Evolutionary conservation across 495 filamentous ascomycete species (phyloP).

Genomic region (Tuber borchii): DNA sequence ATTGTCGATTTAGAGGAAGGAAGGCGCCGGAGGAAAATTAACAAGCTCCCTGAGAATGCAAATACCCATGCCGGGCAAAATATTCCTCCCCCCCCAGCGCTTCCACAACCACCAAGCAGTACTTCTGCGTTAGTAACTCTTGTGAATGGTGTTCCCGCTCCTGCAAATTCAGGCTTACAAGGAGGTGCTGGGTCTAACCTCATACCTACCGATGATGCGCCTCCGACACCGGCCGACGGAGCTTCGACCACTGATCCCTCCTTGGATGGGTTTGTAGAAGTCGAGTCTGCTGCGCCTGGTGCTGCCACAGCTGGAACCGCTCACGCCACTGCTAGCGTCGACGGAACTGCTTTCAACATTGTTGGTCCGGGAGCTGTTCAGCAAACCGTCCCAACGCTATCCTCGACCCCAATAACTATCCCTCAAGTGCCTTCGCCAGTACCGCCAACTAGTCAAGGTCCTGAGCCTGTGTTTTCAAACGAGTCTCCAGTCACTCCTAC

Average conservation of each 20-base stretch:
- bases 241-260: background rate
- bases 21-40: constrained; percentile 19
- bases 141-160: constrained; percentile 14
- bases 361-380: constrained; percentile 28
- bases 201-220: constrained; percentile 8
- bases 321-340: constrained; percentile 2
- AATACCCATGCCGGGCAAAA: constrained; percentile 1
- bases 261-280: constrained; percentile 19
- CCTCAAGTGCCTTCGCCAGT: constrained; percentile 1
- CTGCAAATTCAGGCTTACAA: constrained; percentile 22
- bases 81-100: background rate
- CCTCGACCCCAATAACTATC: background rate
- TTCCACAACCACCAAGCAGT: constrained; percentile 1
- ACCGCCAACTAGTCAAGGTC: background rate
- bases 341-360: constrained; percentile 20
- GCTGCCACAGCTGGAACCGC: constrained; percentile 21
- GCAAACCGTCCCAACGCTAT: constrained; percentile 17
- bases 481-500: constrained; percentile 9
- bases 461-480: constrained; percentile 12
- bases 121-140: constrained; percentile 16
- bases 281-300: constrained; percentile 21
- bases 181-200: constrained; percentile 9
- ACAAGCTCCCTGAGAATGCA: constrained; percentile 5
- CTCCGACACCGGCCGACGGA: constrained; percentile 19
- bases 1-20: constrained; percentile 54